Base-by-base conservation (phyloP, 2,329 filamentous ascomycete species). In the Ascochyta viciae-villosae region DNA sequence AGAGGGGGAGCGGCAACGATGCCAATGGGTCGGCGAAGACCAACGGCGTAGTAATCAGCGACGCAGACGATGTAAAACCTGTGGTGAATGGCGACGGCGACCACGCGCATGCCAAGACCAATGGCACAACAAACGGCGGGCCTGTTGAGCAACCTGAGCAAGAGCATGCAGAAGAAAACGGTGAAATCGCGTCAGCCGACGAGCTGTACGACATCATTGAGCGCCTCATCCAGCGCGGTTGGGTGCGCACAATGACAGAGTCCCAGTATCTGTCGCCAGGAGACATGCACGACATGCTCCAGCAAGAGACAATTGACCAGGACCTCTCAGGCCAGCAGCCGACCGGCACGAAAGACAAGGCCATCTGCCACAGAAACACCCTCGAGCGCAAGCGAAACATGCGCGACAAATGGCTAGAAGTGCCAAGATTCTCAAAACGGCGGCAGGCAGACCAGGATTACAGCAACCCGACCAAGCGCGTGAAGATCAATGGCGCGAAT, bases 271-370 rank as follows among this genome's bases (percentile, higher is more conserved):
- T 80, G n/a, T 80, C 83, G 43, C 82, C 86, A 0, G 82, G 85
- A 46, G 91, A 84, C 55, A 69, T 78, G 26, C 71, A 80, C 53
- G 74, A 76, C 47, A 83, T 88, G 51, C 83, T 90, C n/a, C 85
- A 89, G 63, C 83, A 85, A 40, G 82, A 88, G 24, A 80, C 89
- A 29, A 83, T 83, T 45, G 81, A 82, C 46, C 80, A 81, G 15
- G 67, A 82, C 24, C 86, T 83, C 54, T 77, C 46, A 13, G 67
- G 81, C 8, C 79, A 80, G 39, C 80, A 81, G 31, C 76, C 85
- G 12, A 86, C 83, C 44, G 87, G 87, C 26, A 80, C 81, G 2
- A 93, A 90, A 73, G 85, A 87, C 60, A 89, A 89, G 60, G 80
- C 82, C 1, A 85, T 89, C 31, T 83, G 87, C 38, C 82, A 85